Percentiles rank a stretch among this genome's conserved stretches.
These are phyloP conservation scores for Lepidopterella palustris DNA, from an alignment of 495 filamentous ascomycete genomes.

Conservation along the genomic window DNA sequence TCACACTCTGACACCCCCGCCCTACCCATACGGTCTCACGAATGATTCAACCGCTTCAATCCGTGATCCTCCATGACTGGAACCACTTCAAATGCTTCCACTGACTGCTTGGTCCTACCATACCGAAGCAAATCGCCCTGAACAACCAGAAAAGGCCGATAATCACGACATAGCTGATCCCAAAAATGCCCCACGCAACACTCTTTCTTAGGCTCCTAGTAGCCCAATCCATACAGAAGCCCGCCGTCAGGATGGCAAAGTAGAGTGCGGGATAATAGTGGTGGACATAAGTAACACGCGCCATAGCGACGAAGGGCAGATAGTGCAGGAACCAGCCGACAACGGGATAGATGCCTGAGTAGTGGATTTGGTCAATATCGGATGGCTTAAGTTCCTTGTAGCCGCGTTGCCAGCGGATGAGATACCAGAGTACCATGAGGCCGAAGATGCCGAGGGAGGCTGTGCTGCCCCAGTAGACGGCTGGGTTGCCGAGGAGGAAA, in stretches of 20 bases:
- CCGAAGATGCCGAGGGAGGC: slow-evolving; percentile 65
- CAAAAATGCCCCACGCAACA: slow-evolving; percentile 59
- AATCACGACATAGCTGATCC: slow-evolving; percentile 60
- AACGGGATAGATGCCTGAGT: slow-evolving; percentile 82
- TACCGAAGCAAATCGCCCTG: slow-evolving; percentile 93
- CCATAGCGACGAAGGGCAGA: slow-evolving; percentile 93
- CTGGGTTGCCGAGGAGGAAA: slow-evolving; percentile 93
- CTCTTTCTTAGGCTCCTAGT: slow-evolving; percentile 54
- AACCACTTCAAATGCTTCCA: slow-evolving; percentile 95
- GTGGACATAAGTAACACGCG: slow-evolving; percentile 96
- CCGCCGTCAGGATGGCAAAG: slow-evolving; percentile 85
- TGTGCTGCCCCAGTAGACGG: slow-evolving; percentile 94
- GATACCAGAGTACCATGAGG: slow-evolving; percentile 71
- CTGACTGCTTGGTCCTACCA: slow-evolving; percentile 75
- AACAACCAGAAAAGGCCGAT: slow-evolving; percentile 83
- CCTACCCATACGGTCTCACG: too few species aligned
- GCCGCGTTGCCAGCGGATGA: slow-evolving; percentile 92
- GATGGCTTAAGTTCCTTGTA: slow-evolving; percentile 71
- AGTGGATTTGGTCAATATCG: slow-evolving; percentile 90
- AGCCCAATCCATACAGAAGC: slow-evolving; percentile 83
- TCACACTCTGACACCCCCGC: too few species aligned
- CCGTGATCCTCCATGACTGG: slow-evolving; percentile 57
- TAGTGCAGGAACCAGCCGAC: slow-evolving; percentile 96
- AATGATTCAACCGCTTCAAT: too few species aligned
- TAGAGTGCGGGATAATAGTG: slow-evolving; percentile 99